These are phyloP conservation scores for Gastrodia elata DNA, from an alignment of 106 monocot species.

Conservation along the genomic window DNA sequence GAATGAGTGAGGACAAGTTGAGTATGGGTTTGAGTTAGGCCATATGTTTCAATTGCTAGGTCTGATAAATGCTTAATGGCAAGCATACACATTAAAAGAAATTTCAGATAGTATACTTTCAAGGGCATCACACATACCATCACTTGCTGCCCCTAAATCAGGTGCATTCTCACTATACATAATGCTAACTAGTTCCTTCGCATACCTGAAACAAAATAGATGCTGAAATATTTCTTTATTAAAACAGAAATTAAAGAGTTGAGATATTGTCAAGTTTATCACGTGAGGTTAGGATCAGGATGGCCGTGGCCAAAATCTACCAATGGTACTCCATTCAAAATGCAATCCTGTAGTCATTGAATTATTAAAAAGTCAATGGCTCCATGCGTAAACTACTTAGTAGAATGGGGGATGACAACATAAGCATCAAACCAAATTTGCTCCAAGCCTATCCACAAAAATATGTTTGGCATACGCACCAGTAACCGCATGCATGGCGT, in stretches of 20 bases:
- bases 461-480: conserved; percentile 98
- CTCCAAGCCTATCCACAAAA: conserved; percentile 93
- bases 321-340: conserved; percentile 86
- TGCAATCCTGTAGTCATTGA: conserved; percentile 45
- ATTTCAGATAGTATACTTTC: not conserved
- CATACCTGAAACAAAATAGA: no score
- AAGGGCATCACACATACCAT: conserved; percentile 45
- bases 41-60: no score
- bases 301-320: conserved; percentile 98
- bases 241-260: conserved; percentile 1
- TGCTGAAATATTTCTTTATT: no score
- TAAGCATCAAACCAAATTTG: conserved; percentile 37
- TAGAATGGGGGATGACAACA: not conserved
- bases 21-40: no score
- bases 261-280: conserved; percentile 12
- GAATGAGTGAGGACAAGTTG: no score
- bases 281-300: conserved; percentile 99
- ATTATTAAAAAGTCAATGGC: not conserved
- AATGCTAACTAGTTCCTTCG: conserved; percentile 83
- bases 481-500: conserved; percentile 99
- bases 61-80: not conserved
- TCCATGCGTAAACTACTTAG: not conserved
- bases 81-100: not conserved
- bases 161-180: conserved; percentile 84
- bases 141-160: conserved; percentile 96